phyloP scores from a whole-genome alignment of 208 protist genomes.

The Trypanosoma vivax region DNA sequence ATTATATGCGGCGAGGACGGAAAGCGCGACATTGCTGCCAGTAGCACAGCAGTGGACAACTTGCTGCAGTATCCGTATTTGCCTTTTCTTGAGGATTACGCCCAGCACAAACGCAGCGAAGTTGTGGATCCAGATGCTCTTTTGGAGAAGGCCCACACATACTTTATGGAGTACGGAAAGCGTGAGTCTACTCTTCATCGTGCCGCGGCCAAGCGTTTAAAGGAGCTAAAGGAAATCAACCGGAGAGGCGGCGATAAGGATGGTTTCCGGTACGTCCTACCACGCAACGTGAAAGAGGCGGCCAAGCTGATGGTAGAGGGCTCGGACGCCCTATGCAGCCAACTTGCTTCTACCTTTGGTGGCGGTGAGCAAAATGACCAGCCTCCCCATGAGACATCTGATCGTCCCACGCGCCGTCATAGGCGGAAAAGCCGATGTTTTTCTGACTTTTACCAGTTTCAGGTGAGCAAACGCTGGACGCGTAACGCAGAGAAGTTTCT shows the following conservation, averaged over 20 bases:
- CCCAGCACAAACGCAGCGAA: conserved; percentile 56
- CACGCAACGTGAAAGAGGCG: conserved; percentile 62
- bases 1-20: conserved; percentile 42
- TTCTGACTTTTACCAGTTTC: conserved; percentile 86
- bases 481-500: conserved; percentile 84
- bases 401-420: conserved; percentile 58
- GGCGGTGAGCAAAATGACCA: conserved; percentile 28
- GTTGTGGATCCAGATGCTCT: conserved; percentile 51
- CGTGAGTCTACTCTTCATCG: conserved; percentile 46
- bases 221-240: conserved; percentile 69
- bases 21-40: background rate
- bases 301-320: conserved; percentile 54
- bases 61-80: conserved; percentile 37
- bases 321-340: conserved; percentile 29
- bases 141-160: conserved; percentile 59
- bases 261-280: conserved; percentile 82
- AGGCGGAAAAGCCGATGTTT: conserved; percentile 38
- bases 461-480: conserved; percentile 83
- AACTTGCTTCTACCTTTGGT: conserved; percentile 63
- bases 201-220: conserved; percentile 47
- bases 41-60: conserved; percentile 14
- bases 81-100: conserved; percentile 66
- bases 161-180: conserved; percentile 68
- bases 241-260: conserved; percentile 81
- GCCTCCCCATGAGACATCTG: conserved; percentile 28